Conservation (phyloP, 371 early-diverging fungal species). For the Mortierella sp. region DNA sequence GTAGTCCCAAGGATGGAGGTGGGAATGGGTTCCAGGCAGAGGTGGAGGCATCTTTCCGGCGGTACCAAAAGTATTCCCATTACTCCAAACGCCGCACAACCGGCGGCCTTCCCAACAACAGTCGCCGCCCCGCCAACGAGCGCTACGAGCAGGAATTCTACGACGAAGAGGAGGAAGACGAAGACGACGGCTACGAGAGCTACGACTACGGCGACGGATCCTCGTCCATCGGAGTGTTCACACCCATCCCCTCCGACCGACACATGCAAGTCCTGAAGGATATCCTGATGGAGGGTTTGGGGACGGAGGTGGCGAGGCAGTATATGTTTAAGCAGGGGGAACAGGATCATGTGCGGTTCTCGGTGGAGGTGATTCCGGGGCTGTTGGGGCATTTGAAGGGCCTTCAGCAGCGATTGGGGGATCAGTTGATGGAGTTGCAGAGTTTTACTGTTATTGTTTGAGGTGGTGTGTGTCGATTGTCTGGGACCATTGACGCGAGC, state of each 20-base stretch:
- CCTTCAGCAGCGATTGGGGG: constrained; percentile 41
- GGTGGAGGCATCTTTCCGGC: constrained; percentile 39
- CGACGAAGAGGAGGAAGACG: constrained; percentile 19
- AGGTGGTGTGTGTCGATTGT: neutral
- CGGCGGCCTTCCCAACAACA: constrained; percentile 3
- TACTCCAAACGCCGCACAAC: constrained; percentile 18
- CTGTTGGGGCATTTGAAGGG: constrained; percentile 51
- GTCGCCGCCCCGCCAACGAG: neutral
- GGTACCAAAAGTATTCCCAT: constrained; percentile 34
- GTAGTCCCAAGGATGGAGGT: constrained; percentile 14
- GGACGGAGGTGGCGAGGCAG: constrained; percentile 45
- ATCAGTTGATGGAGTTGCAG: constrained; percentile 43
- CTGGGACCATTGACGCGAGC: neutral
- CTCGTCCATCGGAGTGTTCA: constrained; percentile 39
- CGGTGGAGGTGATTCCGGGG: constrained; percentile 58
- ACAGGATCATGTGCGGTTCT: constrained; percentile 55
- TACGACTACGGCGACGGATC: constrained; percentile 20
- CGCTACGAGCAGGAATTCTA: neutral
- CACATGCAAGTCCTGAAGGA: constrained; percentile 58
- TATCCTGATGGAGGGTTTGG: constrained; percentile 52
- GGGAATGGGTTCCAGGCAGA: constrained; percentile 15
- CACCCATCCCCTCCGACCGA: constrained; percentile 56
- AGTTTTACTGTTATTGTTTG: constrained; percentile 28
- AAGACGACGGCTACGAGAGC: constrained; percentile 46
- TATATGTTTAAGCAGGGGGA: constrained; percentile 49